Evolutionary conservation across 129 eudicot species (phyloP), one percentile per base, ranked within the genome.

Genomic region (Flaveria brownii): DNA sequence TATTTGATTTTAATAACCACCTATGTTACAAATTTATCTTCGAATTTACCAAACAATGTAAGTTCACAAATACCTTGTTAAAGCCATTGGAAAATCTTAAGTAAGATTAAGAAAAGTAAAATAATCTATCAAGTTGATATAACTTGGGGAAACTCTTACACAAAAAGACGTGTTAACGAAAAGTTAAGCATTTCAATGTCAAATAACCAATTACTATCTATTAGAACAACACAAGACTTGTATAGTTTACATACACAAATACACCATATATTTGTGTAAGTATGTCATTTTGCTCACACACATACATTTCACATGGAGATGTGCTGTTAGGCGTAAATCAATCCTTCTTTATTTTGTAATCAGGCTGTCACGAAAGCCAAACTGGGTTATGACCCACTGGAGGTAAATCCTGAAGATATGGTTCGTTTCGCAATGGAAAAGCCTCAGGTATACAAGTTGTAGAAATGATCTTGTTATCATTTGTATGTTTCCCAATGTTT

Each of bases 361-460:
- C 78, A 94, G 99, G 96, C 99, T 83, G 99, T 94, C 76, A 94
- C 99, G 43, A 94, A 91, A 82, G 97, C 96, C 25, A 94, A 94
- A 78, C 77, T 94, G 87, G 99, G 99, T 22, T 94, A 94, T 76
- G 97, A 94, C 74, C 99, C 99, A 12, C 63, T 94, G 82, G 99
- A 94, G 83, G 99, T 95, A 80, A 95, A 95, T 81, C 99, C 99
- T 5, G 99, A 95, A 83, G 99, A 95, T 80, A 95, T 95, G 99
- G 99, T 95, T 86, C 92, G 96, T 33, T 95, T 78, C 52, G 99
- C 99, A 13, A 95, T 68, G 88, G 97, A 95, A 78, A 86, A 68
- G 74, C 99, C 99, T 39, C 99, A 95, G 97, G 99, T 95, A 84
- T 70, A 80, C 72, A 72, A 3, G n/a, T 14, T 57, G 47, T 82